A percentile compares a stretch with the other conserved stretches of the same genome.
Evolutionary conservation across 768 basidiomycete species (phyloP).

Genomic region (Tephrocybe sp.): DNA sequence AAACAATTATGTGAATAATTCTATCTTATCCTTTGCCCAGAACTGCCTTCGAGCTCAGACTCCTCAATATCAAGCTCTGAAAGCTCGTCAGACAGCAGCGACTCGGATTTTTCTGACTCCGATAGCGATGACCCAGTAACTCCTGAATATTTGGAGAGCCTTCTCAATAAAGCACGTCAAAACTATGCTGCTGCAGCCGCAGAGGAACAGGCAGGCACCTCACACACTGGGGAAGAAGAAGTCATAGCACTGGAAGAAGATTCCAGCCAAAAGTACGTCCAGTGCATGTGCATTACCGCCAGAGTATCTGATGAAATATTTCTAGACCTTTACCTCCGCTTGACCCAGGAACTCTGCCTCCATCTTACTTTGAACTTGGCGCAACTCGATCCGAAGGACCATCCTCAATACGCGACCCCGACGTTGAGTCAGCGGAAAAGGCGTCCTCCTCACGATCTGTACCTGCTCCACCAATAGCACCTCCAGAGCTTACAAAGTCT

Average conservation of each 20-base stretch:
- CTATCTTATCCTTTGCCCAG: not conserved
- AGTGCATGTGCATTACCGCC: constrained; percentile 3
- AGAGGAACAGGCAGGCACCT: constrained; percentile 23
- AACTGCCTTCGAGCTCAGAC: constrained; percentile 2
- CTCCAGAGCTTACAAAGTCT: constrained; percentile 54
- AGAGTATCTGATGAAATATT: not conserved
- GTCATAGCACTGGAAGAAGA: constrained; percentile 47
- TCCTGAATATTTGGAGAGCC: constrained; percentile 56
- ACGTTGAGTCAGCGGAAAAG: constrained; percentile 49
- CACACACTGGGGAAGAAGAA: constrained; percentile 39
- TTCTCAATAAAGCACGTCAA: constrained; percentile 59
- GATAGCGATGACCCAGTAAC: constrained; percentile 48
- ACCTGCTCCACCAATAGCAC: constrained; percentile 62
- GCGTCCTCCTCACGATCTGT: constrained; percentile 44
- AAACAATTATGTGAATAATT: not conserved
- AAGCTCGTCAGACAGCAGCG: constrained; percentile 27
- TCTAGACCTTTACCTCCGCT: constrained; percentile 59
- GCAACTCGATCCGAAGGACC: constrained; percentile 40
- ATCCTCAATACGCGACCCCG: constrained; percentile 56
- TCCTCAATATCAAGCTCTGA: constrained; percentile 24
- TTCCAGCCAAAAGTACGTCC: constrained; percentile 33
- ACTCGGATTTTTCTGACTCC: constrained; percentile 34
- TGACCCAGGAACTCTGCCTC: constrained; percentile 63
- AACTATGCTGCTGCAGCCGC: constrained; percentile 36
- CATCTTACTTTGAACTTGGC: constrained; percentile 59